Evolutionary conservation across 2,329 filamentous ascomycete species (phyloP).

Genomic region (Exophiala viscosa): DNA sequence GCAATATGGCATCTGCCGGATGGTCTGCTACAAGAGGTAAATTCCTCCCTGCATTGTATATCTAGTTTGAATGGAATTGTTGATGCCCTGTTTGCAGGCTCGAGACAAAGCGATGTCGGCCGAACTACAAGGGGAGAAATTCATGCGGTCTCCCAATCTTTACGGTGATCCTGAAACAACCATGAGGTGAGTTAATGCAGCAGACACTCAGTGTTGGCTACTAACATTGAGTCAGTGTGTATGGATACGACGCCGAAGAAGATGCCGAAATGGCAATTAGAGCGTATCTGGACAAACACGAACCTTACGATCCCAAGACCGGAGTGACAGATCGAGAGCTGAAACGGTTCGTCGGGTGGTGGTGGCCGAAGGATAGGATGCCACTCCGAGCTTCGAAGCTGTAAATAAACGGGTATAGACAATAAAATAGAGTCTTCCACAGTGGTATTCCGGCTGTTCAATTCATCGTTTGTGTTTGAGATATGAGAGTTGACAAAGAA

Average conservation of each 20-base stretch:
- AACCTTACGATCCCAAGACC: constrained; percentile 31
- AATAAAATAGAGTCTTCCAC: too few species aligned
- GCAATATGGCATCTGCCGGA: constrained; percentile 1
- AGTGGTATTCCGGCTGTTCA: too few species aligned
- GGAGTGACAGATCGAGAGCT: constrained; percentile 31
- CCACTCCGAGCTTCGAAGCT: constrained; percentile 11
- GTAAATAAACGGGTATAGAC: not conserved
- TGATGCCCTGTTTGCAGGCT: constrained; percentile 1
- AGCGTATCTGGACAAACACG: constrained; percentile 10
- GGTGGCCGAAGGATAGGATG: constrained; percentile 25
- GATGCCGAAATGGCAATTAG: constrained; percentile 21
- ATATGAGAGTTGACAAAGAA: too few species aligned
- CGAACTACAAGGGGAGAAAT: constrained; percentile 28
- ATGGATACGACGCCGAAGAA: constrained; percentile 21
- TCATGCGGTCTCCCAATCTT: constrained; percentile 32
- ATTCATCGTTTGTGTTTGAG: too few species aligned
- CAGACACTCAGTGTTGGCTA: not conserved
- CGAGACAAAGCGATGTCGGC: constrained; percentile 12
- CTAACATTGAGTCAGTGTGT: constrained; percentile 9
- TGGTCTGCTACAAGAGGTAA: constrained; percentile 24
- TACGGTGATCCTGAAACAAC: constrained; percentile 27
- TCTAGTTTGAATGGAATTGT: not conserved
- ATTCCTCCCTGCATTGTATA: not conserved
- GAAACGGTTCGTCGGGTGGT: constrained; percentile 37
- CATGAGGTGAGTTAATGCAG: constrained; percentile 6